These are phyloP conservation scores for Xylariomycetidae sp. DNA, from an alignment of 2,329 filamentous ascomycete genomes.

Conservation along the genomic window DNA sequence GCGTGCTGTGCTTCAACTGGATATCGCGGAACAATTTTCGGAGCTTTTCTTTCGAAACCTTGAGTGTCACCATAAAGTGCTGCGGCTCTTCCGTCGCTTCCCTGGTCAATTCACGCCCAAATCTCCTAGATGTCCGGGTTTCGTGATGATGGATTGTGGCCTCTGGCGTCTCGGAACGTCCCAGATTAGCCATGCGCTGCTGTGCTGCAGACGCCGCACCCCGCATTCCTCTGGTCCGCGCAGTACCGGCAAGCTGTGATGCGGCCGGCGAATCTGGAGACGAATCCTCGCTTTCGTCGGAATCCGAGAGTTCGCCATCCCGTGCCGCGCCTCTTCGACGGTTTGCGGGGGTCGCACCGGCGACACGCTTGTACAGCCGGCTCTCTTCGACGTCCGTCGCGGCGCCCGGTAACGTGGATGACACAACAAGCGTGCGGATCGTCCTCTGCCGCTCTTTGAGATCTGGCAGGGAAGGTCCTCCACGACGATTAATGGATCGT, in stretches of 20 bases:
- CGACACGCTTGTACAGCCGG: constrained; percentile 74
- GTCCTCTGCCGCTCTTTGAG: constrained; percentile 91
- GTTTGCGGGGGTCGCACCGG: constrained; percentile 45
- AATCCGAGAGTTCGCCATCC: constrained; percentile 74
- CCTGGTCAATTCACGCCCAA: constrained; percentile 54
- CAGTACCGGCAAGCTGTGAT: constrained; percentile 68
- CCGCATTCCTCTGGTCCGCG: constrained; percentile 80
- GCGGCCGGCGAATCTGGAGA: constrained; percentile 78
- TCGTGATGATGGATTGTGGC: constrained; percentile 65
- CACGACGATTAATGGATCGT: constrained; percentile 86
- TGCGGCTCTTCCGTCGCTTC: constrained; percentile 75
- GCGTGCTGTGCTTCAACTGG: constrained; percentile 33
- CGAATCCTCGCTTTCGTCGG: constrained; percentile 87
- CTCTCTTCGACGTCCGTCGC: constrained; percentile 76
- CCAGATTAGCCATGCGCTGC: constrained; percentile 75
- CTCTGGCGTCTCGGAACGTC: constrained; percentile 87
- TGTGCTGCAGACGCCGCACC: constrained; percentile 82
- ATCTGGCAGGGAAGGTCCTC: constrained; percentile 89
- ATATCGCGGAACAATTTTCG: constrained; percentile 57
- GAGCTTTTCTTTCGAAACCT: constrained; percentile 65
- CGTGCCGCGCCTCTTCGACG: constrained; percentile 49
- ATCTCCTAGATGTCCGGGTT: constrained; percentile 58
- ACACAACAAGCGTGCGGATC: constrained; percentile 86
- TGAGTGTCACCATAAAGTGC: constrained; percentile 69
- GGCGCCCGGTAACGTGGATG: constrained; percentile 84